These are phyloP conservation scores for Solanum arcanum DNA, from an alignment of 257 asterid genomes.

Conservation along the genomic window DNA sequence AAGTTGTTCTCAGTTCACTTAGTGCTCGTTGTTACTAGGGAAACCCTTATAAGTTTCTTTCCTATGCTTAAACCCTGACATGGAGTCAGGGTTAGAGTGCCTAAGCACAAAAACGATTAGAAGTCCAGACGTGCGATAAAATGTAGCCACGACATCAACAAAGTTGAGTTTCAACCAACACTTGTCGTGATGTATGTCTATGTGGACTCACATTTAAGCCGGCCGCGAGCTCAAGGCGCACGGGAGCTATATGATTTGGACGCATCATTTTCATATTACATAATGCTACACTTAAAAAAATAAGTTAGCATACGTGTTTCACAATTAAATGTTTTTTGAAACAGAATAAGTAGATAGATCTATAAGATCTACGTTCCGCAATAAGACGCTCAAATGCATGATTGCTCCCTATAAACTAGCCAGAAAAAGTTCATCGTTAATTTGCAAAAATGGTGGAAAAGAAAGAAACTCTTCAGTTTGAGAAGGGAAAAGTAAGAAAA, in stretches of 20 bases:
- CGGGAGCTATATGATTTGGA: background rate
- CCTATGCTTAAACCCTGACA: background rate
- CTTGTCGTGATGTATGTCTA: background rate
- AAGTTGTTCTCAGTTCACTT: background rate
- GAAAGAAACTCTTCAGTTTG: background rate
- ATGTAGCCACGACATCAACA: background rate
- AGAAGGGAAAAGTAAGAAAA: background rate
- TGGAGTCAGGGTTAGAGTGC: background rate
- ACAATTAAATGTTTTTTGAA: background rate
- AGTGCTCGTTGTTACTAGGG: background rate
- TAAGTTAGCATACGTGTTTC: background rate
- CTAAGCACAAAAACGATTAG: background rate
- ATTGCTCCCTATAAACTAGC: background rate
- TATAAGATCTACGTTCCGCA: background rate
- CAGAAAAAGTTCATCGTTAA: background rate
- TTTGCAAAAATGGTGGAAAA: background rate
- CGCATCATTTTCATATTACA: background rate
- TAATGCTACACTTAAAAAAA: background rate
- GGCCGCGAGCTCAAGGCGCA: background rate
- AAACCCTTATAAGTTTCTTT: background rate
- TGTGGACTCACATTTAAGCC: background rate
- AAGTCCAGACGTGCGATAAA: background rate
- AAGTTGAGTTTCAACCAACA: background rate
- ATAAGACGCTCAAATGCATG: background rate
- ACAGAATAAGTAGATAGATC: background rate